A percentile compares a stretch with the other conserved stretches of the same genome.
Evolutionary conservation across 1,139 yeast species (phyloP).

Genomic region (Zygosaccharomyces sapae): DNA sequence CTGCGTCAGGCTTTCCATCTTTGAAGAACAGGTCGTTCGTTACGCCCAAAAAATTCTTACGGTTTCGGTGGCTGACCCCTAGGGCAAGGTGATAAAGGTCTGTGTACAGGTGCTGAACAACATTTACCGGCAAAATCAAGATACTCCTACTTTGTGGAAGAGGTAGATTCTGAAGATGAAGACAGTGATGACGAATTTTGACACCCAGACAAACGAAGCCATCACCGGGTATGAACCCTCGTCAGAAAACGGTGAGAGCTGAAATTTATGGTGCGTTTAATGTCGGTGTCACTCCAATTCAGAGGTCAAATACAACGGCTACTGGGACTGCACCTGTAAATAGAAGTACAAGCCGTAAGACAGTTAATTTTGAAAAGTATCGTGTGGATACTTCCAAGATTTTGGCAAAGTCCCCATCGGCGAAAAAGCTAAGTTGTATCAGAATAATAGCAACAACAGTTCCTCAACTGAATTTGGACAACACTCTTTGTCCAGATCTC

Average conservation of each 20-base stretch:
- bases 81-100: conserved; percentile 20
- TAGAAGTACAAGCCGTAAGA: conserved; percentile 3
- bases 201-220: background rate
- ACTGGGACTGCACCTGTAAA: background rate
- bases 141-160: conserved; percentile 35
- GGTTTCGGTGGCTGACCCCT: conserved; percentile 13
- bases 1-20: conserved; percentile 36
- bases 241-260: conserved; percentile 1
- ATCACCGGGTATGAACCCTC: background rate
- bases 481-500: background rate
- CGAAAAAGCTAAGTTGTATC: conserved; percentile 5
- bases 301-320: background rate
- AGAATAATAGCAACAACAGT: conserved; percentile 10
- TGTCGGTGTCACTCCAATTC: conserved; percentile 1
- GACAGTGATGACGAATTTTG: background rate
- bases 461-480: conserved; percentile 11
- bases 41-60: conserved; percentile 6
- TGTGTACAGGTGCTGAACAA: conserved; percentile 28
- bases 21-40: conserved; percentile 18
- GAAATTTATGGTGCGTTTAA: conserved; percentile 4
- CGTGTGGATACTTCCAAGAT: conserved; percentile 17
- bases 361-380: conserved; percentile 24
- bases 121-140: conserved; percentile 30
- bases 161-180: conserved; percentile 23
- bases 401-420: conserved; percentile 5